These are phyloP conservation scores for Hordeum marinum DNA, from an alignment of 176 grass and related monocot genomes.

Conservation along the genomic window DNA sequence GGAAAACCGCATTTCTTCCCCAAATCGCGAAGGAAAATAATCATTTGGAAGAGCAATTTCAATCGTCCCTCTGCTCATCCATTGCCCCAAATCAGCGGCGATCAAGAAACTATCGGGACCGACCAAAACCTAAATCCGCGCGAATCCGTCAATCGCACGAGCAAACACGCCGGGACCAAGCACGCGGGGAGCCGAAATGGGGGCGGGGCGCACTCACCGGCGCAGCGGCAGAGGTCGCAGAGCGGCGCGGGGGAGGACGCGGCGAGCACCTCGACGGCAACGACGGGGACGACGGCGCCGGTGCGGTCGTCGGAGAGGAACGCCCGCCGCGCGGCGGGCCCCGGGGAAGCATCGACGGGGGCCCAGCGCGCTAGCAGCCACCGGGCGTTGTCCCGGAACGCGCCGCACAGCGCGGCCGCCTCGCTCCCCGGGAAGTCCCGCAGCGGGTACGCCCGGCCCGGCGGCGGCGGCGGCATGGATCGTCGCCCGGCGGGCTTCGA, in stretches of 20 bases:
- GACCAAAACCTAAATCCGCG: constrained; percentile 9
- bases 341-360: neutral
- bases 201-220: constrained; percentile 37
- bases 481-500: neutral
- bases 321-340: constrained; percentile 33
- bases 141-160: neutral
- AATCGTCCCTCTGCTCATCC: neutral
- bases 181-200: neutral
- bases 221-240: constrained; percentile 62
- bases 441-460: constrained; percentile 46
- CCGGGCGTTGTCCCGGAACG: constrained; percentile 72
- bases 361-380: constrained; percentile 48
- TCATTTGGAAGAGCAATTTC: neutral
- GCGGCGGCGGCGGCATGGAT: neutral
- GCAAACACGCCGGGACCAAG: neutral
- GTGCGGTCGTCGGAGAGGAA: constrained; percentile 57
- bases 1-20: neutral
- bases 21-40: neutral
- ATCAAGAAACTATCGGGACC: neutral
- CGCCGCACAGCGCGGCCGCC: constrained; percentile 40
- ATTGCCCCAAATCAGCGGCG: neutral
- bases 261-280: constrained; percentile 61
- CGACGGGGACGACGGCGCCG: constrained; percentile 41
- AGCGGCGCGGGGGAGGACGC: constrained; percentile 37
- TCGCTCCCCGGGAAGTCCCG: constrained; percentile 53